Evolutionary conservation across 1,139 yeast genomes (phyloP), one percentile per base, ranked within the genome.

Genomic region (Yamadazyma trypodendri): DNA sequence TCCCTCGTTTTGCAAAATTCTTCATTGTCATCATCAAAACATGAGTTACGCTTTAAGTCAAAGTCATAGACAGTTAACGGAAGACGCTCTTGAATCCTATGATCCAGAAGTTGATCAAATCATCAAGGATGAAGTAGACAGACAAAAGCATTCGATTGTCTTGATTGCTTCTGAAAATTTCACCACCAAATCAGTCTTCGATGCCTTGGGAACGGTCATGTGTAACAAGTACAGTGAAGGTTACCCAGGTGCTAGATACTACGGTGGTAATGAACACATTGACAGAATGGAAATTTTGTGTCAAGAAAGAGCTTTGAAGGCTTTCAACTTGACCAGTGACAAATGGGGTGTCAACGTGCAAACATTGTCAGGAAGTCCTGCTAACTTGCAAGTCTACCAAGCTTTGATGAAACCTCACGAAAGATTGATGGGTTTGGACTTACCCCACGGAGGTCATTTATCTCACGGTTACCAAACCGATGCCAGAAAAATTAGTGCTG

Each of bases 311-410:
- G 98, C 97, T 39, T 75, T 92, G 51, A 77, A 83, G 46, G 96
- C 97, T 17, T 92, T 92, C 72, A 68, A 76, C 53, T 63, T 89
- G 42, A 77, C 84, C 54, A 72, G 90, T 36, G 94, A 81, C 49
- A 79, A 82, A 63, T 92, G 98, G 97, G 97, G 98, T 46, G 97
- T 92, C 56, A 92, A 92, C 57, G 98, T 92, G 38, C 98, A 92
- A 72, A 79, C 97, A 24, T 75, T 92, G 54, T 85, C 95, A 40
- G 98, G 98, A 49, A 89, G 97, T 23, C 97, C 97, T 48, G 98
- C 98, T 44, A 92, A 92, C 70, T 79, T 92, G 62, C 94, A 92
- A 64, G 96, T 88, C 34, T 92, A 92, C 71, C 94, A 88, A 63
- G 97, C 97, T 41, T 72, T 90, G 51, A 81, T 90, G 83, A 88